A percentile compares a stretch with the other conserved stretches of the same genome.
Evolutionary conservation across 1,139 yeast species (phyloP).

Genomic region (Geotrichum macrosporum): DNA sequence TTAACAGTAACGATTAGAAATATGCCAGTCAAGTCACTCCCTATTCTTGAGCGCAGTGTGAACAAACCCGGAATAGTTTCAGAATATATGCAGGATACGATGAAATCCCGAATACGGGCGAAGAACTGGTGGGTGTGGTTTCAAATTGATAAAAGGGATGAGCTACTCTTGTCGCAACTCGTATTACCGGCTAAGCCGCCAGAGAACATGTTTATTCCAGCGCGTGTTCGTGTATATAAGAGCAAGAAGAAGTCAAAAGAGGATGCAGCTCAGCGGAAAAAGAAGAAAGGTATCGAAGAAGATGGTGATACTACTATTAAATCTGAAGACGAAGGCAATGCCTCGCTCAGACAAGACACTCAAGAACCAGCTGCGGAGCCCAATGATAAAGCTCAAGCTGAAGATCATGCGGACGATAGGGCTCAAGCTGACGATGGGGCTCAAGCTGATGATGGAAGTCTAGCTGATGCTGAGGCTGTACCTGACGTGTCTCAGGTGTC

Average conservation of each 20-base stretch:
- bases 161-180: conserved; percentile 43
- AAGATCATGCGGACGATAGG: no score
- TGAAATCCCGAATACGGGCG: conserved; percentile 58
- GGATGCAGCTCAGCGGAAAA: conserved; percentile 11
- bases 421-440: no score
- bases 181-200: conserved; percentile 33
- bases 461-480: no score
- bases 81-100: conserved; percentile 55
- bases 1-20: conserved; percentile 60
- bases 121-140: conserved; percentile 73
- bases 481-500: no score
- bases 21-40: conserved; percentile 62
- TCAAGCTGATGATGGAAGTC: no score
- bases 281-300: conserved; percentile 8
- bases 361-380: no score
- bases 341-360: not conserved
- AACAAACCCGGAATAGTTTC: conserved; percentile 53
- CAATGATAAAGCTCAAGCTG: no score
- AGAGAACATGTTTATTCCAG: conserved; percentile 30
- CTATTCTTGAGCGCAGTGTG: conserved; percentile 68
- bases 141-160: conserved; percentile 75
- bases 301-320: conserved; percentile 5
- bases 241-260: conserved; percentile 21
- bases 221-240: conserved; percentile 34
- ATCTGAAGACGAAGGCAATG: conserved; percentile 4